These are phyloP conservation scores for Anaeramoeba flamelloides DNA, from an alignment of 78 protist species.

Conservation along the genomic window DNA sequence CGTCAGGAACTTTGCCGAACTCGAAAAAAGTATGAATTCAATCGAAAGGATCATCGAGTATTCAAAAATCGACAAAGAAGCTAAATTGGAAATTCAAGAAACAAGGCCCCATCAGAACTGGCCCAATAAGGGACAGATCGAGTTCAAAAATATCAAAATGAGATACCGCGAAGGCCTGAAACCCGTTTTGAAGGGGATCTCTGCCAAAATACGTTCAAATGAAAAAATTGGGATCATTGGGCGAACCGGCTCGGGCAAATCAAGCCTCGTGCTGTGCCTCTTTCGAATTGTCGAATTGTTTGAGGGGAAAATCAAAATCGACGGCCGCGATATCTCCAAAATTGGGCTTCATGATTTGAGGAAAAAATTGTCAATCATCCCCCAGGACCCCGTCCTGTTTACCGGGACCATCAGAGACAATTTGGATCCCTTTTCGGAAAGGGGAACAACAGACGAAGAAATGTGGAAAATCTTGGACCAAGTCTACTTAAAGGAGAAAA, in stretches of 20 bases:
- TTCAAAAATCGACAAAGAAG: constrained; percentile 3
- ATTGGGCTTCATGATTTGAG: background rate
- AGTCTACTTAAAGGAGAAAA: too few relatives aligned
- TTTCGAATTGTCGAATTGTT: constrained; percentile 19
- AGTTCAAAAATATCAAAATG: background rate
- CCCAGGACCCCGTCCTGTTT: constrained; percentile 4
- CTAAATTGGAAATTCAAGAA: background rate
- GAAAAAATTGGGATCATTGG: constrained; percentile 51
- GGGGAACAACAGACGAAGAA: constrained; percentile 4
- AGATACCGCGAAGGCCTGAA: background rate
- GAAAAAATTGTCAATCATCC: background rate
- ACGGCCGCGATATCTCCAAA: background rate
- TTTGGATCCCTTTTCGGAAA: constrained; percentile 17
- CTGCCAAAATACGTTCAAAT: background rate
- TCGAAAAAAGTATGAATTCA: background rate
- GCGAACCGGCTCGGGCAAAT: constrained; percentile 65
- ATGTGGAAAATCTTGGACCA: background rate
- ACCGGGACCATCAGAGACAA: constrained; percentile 8
- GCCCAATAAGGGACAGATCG: background rate
- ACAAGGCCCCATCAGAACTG: background rate
- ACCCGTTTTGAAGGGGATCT: background rate
- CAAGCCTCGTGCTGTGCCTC: constrained; percentile 16
- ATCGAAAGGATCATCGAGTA: background rate
- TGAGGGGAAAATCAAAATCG: background rate
- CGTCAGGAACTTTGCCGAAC: background rate